Evolutionary conservation across 106 monocot genomes (phyloP), one percentile per base, ranked within the genome.

Genomic region (Allium sativum): DNA sequence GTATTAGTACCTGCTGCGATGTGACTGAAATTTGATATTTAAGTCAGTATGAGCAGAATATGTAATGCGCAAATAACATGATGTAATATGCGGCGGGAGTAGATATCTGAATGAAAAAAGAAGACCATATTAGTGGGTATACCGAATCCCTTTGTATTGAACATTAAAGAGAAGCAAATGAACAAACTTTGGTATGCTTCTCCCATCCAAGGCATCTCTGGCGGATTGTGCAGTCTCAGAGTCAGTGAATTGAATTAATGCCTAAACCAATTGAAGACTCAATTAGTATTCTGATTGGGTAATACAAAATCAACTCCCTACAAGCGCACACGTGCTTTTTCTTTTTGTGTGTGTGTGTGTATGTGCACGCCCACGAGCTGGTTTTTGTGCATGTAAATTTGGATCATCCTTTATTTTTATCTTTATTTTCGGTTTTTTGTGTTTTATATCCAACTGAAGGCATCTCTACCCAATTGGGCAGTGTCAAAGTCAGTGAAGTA

Each of bases 31-130:
- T 67, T 98, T 98, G 53, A 98, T 92, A 62, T 88, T 98, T 69
- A 98, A 69, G 76, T 98, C 96, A 62, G 83, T 98, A 50, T 98
- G 96, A n/a, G 91, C 96, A 18, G 96, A 98, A 70, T 76, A 98
- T 4, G 84, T 78, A 40, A 98, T 98, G 14, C 91, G 91, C 76
- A 98, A 45, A 68, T 87, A 80, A 67, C 96, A 98, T 9, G 96
- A 69, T 8, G 43, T 56, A 42, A 98, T 73, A 74, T 98, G 90
- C 19, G 87, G 91, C 40, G 87, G 96, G 65, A 98, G 96, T 59
- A 98, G 70, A 56, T 98, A 98, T 58, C 96, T 98, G 67, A 31
- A 31, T 31, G 40, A 73, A 69, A 45, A 13, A 12, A 62, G 48
- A 57, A 55, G 18, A 20, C 15, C 60, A 42, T 51, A 63, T 65